These are phyloP conservation scores for Pestalotiopsis sp. DNA, from an alignment of 2,329 filamentous ascomycete species.

Conservation along the genomic window DNA sequence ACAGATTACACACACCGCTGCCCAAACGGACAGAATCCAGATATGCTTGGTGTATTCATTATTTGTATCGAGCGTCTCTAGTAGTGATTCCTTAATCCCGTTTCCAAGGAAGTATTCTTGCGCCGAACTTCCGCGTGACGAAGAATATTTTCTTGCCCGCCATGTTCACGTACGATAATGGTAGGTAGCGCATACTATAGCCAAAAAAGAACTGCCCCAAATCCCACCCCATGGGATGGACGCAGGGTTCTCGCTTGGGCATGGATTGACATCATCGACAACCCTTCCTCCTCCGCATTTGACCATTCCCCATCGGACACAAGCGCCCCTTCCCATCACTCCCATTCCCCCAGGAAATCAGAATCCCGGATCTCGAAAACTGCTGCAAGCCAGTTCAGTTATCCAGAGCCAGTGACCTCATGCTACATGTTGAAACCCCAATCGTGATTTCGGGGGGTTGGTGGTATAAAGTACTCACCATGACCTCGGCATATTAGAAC, in stretches of 20 bases:
- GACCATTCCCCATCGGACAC: neutral
- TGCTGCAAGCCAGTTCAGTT: neutral
- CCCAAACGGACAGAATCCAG: too few species aligned
- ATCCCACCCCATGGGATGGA: neutral
- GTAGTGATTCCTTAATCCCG: too few species aligned
- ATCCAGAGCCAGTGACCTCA: neutral
- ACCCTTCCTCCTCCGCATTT: slow-evolving; percentile 3
- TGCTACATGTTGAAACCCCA: neutral
- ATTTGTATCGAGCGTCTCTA: too few species aligned
- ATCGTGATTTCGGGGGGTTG: neutral
- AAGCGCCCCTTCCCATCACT: neutral
- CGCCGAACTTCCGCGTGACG: neutral
- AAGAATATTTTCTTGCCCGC: neutral
- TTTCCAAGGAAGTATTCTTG: too few species aligned
- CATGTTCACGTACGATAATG: neutral
- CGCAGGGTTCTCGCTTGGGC: slow-evolving; percentile 9
- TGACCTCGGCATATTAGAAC: neutral
- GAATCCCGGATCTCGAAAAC: neutral
- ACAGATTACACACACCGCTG: too few species aligned
- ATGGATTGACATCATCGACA: slow-evolving; percentile 12
- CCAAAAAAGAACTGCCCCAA: neutral
- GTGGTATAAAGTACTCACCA: neutral
- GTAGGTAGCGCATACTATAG: neutral
- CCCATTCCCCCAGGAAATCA: neutral
- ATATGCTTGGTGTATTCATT: too few species aligned